phyloP scores from a whole-genome alignment of 345 rosid genomes.

The Stellera chamaejasme region DNA sequence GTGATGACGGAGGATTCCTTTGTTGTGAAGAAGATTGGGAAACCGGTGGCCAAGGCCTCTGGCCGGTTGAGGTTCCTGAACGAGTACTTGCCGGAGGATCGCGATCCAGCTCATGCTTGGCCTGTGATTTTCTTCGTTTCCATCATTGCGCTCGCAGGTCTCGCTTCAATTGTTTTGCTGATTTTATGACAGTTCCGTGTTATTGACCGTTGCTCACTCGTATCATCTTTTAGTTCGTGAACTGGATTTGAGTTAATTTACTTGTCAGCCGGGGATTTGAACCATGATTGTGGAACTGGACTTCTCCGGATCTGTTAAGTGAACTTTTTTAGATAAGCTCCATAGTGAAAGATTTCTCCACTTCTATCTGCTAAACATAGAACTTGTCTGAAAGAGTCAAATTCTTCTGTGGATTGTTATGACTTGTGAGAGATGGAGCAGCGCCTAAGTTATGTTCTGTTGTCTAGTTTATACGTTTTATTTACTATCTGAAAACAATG shows the following conservation, averaged over 20 bases:
- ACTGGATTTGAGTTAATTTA: not conserved
- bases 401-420: too few species aligned
- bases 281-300: too few species aligned
- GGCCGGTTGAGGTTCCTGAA: conserved; percentile 65
- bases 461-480: too few species aligned
- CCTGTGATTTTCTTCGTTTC: conserved; percentile 62
- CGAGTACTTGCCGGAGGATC: conserved; percentile 94
- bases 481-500: not conserved
- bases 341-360: too few species aligned
- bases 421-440: too few species aligned
- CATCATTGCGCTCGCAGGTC: conserved; percentile 79
- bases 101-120: conserved; percentile 86
- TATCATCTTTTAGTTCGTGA: conserved; percentile 3
- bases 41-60: conserved; percentile 53
- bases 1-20: conserved; percentile 63
- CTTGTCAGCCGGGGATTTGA: not conserved
- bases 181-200: not conserved
- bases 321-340: too few species aligned
- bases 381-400: too few species aligned
- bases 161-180: conserved; percentile 2
- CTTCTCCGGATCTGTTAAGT: too few species aligned
- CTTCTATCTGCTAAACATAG: too few species aligned
- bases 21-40: conserved; percentile 57
- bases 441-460: too few species aligned
- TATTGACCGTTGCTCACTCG: not conserved